phyloP scores from a whole-genome alignment of 805 yeast species.

The Candida ovalis region DNA sequence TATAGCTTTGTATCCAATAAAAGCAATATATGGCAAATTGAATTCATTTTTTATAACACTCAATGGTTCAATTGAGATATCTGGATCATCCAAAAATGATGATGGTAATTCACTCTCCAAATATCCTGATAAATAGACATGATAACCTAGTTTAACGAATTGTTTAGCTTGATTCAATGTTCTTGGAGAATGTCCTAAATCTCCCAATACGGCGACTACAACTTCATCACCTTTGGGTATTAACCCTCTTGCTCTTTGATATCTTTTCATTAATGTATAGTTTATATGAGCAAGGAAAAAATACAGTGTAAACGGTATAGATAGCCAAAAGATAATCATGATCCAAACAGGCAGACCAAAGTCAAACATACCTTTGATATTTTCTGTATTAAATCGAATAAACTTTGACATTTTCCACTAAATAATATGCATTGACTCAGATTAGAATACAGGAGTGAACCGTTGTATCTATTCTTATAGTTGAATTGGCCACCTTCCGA shows the following conservation, averaged over 20 bases:
- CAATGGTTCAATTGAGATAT: conserved; percentile 43
- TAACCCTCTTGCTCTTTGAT: conserved; percentile 5
- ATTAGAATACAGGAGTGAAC: no score
- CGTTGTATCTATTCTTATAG: no score
- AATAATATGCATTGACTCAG: no score
- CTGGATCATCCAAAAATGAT: conserved; percentile 47
- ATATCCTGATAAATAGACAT: conserved; percentile 85
- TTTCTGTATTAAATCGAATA: conserved; percentile 9
- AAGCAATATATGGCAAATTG: conserved; percentile 49
- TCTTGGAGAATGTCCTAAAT: conserved; percentile 91
- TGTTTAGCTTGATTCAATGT: conserved; percentile 88
- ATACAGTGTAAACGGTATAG: conserved; percentile 43
- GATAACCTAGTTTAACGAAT: conserved; percentile 63
- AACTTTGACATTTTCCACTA: not conserved
- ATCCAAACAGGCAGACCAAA: conserved; percentile 40
- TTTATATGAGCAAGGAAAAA: conserved; percentile 35
- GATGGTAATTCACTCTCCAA: conserved; percentile 52
- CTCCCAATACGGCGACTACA: conserved; percentile 83
- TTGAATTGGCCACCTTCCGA: no score
- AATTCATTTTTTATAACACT: conserved; percentile 35
- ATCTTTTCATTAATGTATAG: conserved; percentile 15
- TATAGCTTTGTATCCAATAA: conserved; percentile 56
- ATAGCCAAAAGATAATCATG: conserved; percentile 42
- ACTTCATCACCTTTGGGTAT: conserved; percentile 44
- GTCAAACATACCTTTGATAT: conserved; percentile 16